phyloP scores from a whole-genome alignment of 768 basidiomycete species.

The Crucibulum laeve region DNA sequence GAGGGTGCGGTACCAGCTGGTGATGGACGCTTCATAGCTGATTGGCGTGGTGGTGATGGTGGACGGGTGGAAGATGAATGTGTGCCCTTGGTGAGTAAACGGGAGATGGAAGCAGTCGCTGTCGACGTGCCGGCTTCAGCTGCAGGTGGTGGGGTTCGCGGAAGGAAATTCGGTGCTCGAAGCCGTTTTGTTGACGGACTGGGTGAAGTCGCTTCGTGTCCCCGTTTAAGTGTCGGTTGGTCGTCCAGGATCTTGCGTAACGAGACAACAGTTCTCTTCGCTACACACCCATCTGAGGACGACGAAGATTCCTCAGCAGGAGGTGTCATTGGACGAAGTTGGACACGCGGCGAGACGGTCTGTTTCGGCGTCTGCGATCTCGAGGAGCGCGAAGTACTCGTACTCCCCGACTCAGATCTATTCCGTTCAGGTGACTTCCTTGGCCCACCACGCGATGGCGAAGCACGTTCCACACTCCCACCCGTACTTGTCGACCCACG shows the following conservation, averaged over 20 bases:
- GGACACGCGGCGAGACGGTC: conserved; percentile 13
- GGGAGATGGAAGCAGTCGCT: conserved; percentile 74
- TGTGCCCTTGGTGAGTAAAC: conserved; percentile 62
- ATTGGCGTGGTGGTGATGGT: conserved; percentile 52
- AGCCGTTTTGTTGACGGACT: background rate
- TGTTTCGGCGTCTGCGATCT: conserved; percentile 26
- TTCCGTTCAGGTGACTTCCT: background rate
- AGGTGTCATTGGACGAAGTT: conserved; percentile 45
- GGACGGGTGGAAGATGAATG: conserved; percentile 60
- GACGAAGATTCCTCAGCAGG: conserved; percentile 58
- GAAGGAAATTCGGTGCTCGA: conserved; percentile 32
- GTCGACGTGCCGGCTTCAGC: conserved; percentile 60
- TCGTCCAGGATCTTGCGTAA: conserved; percentile 69
- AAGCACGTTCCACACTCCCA: conserved; percentile 19
- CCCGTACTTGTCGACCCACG: conserved; percentile 28
- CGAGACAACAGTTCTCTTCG: conserved; percentile 60
- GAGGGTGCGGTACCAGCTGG: background rate
- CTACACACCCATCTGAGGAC: conserved; percentile 48
- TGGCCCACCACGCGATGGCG: background rate
- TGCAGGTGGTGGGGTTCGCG: conserved; percentile 47
- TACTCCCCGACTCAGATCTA: background rate
- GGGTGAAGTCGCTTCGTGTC: background rate
- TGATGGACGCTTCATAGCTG: conserved; percentile 37
- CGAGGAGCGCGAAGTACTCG: conserved; percentile 10
- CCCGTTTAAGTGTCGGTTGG: conserved; percentile 29